These are phyloP conservation scores for Streptanthus diversifolius DNA, from an alignment of 345 rosid species.

Conservation along the genomic window DNA sequence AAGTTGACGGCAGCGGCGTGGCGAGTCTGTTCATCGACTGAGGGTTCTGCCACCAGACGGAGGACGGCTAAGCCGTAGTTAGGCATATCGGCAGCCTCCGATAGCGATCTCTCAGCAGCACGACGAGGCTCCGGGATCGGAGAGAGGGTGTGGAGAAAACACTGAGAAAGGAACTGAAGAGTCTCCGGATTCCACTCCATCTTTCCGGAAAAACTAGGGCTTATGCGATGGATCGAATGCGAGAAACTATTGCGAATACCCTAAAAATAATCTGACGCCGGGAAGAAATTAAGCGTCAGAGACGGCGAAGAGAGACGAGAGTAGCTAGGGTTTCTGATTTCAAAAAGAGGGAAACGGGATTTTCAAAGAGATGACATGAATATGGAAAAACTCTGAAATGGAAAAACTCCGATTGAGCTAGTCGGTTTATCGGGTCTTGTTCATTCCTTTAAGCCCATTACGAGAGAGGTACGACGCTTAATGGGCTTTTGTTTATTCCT, in stretches of 20 bases:
- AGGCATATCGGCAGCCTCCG: constrained; percentile 59
- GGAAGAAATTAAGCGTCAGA: background rate
- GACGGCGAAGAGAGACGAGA: constrained; percentile 31
- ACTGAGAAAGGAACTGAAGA: constrained; percentile 70
- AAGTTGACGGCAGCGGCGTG: constrained; percentile 94
- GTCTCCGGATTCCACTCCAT: constrained; percentile 70
- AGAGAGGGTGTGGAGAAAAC: constrained; percentile 81
- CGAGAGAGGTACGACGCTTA: background rate
- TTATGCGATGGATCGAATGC: constrained; percentile 6
- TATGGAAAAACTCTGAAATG: background rate
- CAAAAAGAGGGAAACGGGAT: constrained; percentile 24
- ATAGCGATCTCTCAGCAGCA: constrained; percentile 65
- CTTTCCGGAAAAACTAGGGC: constrained; percentile 9
- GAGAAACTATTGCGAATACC: constrained; percentile 22
- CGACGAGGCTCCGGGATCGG: constrained; percentile 76
- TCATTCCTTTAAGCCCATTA: background rate
- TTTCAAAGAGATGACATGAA: constrained; percentile 8
- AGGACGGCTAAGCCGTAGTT: constrained; percentile 80
- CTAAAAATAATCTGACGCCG: background rate
- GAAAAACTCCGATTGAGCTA: background rate
- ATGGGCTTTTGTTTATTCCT: background rate
- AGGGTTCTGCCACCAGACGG: constrained; percentile 66
- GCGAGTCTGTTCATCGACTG: constrained; percentile 84
- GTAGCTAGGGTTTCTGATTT: constrained; percentile 25
- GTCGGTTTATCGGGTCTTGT: constrained; percentile 6